Evolutionary conservation across 108 stramenopile genomes (phyloP), one percentile per base, ranked within the genome.

Genomic region (Craspedostauros australis): DNA sequence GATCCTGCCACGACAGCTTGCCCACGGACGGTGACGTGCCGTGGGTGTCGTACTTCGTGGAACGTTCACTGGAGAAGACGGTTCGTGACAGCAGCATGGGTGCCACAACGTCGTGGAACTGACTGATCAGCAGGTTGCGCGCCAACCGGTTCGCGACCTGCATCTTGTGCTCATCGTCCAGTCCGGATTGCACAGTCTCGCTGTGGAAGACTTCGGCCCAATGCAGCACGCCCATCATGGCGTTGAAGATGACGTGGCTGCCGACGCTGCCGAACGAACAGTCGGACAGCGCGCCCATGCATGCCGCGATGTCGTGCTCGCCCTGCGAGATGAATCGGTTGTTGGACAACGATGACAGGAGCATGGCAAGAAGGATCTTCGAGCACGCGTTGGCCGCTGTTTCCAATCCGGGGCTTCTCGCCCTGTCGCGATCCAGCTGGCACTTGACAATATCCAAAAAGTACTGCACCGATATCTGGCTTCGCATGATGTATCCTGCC

Each of bases 71-170:
- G 4, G 64, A 67, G 51, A 82, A 82, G n/a, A 71, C 75, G 1
- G 84, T 92, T 43, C 83, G 64, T 53, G 80, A 77, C 16, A 93
- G 55, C 1, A 93, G 46, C 59, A 93, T 77, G 0, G 91, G 87
- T 4, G 83, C 85, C 18, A 93, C 72, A 34, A 88, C 81, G 60
- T 88, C 87, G 43, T 87, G 87, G 53, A 72, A 93, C 44, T 81
- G 73, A 1, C 66, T 50, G 37, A 89, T 61, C 16, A 87, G 50
- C 42, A 93, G 29, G 67, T 87, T 88, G 18, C 87, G 66, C 21
- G 72, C 85, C 14, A 93, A 63, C 5, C 91, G 70, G 41, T 66
- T 64, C 18, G 83, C 83, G 15, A 92, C 49, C 48, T 76, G 46
- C 37, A 62, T 60, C 33, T 69, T 73, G 37, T 62, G 60, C 14